Evolutionary conservation across 2,329 filamentous ascomycete species (phyloP).

Genomic region (Penicillium glabrum): DNA sequence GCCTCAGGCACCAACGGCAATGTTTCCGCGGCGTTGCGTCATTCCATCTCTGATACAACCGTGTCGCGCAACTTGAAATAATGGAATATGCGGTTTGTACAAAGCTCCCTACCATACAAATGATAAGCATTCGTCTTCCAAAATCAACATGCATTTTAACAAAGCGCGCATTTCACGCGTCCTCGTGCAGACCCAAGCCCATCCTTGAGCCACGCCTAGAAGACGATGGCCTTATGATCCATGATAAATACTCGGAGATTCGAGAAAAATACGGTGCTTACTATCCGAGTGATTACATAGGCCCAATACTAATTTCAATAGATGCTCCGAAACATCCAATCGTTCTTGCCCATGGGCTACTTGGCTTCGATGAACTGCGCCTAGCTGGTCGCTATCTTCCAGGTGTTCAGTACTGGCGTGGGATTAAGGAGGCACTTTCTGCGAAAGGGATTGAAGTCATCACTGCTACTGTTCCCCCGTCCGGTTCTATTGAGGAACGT

Average conservation of each 20-base stretch:
- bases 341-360: slow-evolving; percentile 63
- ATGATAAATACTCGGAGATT: slow-evolving; percentile 62
- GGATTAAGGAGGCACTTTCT: slow-evolving; percentile 59
- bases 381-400: slow-evolving; percentile 55
- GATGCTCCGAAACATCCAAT: slow-evolving; percentile 56
- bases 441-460: slow-evolving; percentile 61
- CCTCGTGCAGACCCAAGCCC: slow-evolving; percentile 11
- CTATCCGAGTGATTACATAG: not conserved
- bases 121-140: not conserved
- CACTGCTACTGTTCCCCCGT: slow-evolving; percentile 59
- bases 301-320: slow-evolving; percentile 8
- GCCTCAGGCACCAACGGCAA: slow-evolving; percentile 10
- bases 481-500: slow-evolving; percentile 59
- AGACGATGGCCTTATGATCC: slow-evolving; percentile 54
- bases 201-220: slow-evolving; percentile 51
- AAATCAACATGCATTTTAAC: not conserved
- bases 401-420: slow-evolving; percentile 64
- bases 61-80: slow-evolving; percentile 9
- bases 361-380: slow-evolving; percentile 64
- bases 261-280: slow-evolving; percentile 56
- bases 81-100: slow-evolving; percentile 21
- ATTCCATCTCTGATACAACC: slow-evolving; percentile 14
- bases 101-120: not conserved
- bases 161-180: slow-evolving; percentile 19
- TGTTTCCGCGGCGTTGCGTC: slow-evolving; percentile 20